Conservation (phyloP, 139 green algal genomes). For the Yamagishiella unicocca region DNA sequence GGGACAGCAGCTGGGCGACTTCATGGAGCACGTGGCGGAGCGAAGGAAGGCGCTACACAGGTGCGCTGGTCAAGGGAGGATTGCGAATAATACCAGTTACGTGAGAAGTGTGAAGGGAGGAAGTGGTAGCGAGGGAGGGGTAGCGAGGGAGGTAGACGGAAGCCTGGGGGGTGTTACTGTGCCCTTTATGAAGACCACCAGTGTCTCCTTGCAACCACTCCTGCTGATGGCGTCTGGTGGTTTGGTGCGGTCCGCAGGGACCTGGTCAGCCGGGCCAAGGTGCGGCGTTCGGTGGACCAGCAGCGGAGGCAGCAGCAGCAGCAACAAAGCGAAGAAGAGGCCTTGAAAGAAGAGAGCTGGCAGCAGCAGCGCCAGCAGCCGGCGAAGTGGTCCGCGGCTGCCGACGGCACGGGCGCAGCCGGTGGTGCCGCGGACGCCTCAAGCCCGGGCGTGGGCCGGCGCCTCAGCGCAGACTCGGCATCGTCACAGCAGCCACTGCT, state of each 20-base stretch:
- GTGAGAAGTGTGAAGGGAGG: no score
- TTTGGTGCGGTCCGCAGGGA: conserved; percentile 3
- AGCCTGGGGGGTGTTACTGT: no score
- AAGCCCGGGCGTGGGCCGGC: not conserved
- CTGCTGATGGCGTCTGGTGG: no score
- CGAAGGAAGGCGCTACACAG: conserved; percentile 32
- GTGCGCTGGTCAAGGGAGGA: not conserved
- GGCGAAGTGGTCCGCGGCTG: not conserved
- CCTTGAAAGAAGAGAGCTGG: not conserved
- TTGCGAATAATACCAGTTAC: no score
- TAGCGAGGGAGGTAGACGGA: no score
- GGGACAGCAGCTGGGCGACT: conserved; percentile 22
- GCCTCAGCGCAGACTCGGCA: not conserved
- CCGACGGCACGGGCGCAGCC: not conserved
- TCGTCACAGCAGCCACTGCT: conserved; percentile 27
- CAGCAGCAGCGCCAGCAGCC: not conserved
- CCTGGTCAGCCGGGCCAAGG: not conserved
- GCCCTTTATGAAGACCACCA: no score
- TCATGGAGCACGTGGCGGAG: conserved; percentile 15
- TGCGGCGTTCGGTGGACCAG: not conserved
- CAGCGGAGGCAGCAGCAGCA: not conserved
- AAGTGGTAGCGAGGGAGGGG: no score
- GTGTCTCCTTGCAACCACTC: no score
- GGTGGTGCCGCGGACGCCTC: not conserved
- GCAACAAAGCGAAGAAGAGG: not conserved